Percentiles rank a stretch among this genome's conserved stretches.
Conservation (phyloP, 768 basidiomycete species). For the Leccinum truebloodii region DNA sequence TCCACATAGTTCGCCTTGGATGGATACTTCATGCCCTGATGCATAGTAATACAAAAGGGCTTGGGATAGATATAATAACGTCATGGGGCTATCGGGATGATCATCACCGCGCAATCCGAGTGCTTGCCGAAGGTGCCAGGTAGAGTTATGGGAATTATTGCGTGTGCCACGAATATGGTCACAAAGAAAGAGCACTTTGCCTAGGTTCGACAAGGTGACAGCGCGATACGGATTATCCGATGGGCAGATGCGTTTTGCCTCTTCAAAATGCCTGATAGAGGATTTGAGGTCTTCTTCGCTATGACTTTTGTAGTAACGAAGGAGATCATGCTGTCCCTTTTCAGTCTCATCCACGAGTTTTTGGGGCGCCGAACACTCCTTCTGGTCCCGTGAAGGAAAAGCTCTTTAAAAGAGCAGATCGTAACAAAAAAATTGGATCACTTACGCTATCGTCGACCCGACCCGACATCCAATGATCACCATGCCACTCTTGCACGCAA, state of each 20-base stretch:
- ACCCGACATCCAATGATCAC: not conserved
- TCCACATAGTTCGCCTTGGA: not conserved
- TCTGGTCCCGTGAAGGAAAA: not conserved
- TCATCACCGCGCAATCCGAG: not conserved
- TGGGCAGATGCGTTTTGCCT: not conserved
- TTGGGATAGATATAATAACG: not conserved
- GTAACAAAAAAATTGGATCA: not conserved
- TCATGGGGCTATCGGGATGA: conserved; percentile 11
- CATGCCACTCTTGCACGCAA: not conserved
- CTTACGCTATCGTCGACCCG: not conserved
- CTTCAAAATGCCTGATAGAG: conserved; percentile 6
- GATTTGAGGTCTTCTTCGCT: not conserved
- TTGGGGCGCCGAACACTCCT: not conserved
- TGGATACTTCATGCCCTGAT: not conserved
- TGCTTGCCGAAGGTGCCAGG: not conserved
- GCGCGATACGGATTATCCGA: conserved; percentile 1
- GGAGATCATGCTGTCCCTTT: not conserved
- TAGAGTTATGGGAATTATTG: not conserved
- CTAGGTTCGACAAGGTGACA: conserved; percentile 15
- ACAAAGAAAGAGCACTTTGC: conserved; percentile 7
- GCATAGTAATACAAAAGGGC: not conserved
- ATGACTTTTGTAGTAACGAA: not conserved
- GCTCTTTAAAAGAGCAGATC: not conserved
- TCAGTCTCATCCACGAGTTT: not conserved
- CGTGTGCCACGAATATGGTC: conserved; percentile 1